These are phyloP conservation scores for Prasinococcaceae sp. DNA, from an alignment of 139 green algal species.

Conservation along the genomic window DNA sequence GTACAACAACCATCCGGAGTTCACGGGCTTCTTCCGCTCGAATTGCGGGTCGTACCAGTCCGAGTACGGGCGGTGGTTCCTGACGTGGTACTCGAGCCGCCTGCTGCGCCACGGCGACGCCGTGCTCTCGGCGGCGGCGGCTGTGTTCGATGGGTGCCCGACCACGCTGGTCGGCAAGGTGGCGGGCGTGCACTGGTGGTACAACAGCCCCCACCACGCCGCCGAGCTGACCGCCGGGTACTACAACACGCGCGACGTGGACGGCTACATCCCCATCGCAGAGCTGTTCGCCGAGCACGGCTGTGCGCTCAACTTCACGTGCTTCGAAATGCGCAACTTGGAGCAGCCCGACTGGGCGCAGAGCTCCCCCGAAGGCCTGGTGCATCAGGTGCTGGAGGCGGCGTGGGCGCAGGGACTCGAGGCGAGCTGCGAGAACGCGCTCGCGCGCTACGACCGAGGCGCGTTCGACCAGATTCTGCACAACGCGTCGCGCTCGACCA, in stretches of 20 bases:
- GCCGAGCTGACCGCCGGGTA: conserved; percentile 95
- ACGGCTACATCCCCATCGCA: conserved; percentile 64
- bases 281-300: conserved; percentile 36
- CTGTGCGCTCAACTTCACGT: conserved; percentile 85
- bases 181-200: conserved; percentile 98
- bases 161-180: conserved; percentile 19
- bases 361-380: conserved; percentile 76
- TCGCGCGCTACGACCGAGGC: conserved; percentile 68
- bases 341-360: conserved; percentile 80
- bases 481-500: conserved; percentile 82
- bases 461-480: conserved; percentile 35
- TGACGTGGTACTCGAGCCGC: conserved; percentile 76
- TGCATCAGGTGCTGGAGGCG: conserved; percentile 44
- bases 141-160: conserved; percentile 10
- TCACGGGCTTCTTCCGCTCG: conserved; percentile 84
- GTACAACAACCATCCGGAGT: conserved; percentile 75
- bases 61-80: conserved; percentile 88
- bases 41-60: conserved; percentile 67
- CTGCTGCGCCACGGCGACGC: conserved; percentile 72
- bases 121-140: conserved; percentile 44
- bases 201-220: conserved; percentile 76
- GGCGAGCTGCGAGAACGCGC: conserved; percentile 84
- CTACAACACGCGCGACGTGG: conserved; percentile 82
- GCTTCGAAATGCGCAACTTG: conserved; percentile 96
- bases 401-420: conserved; percentile 50